A percentile compares a stretch with the other conserved stretches of the same genome.
phyloP scores from a whole-genome alignment of 495 filamentous ascomycete genomes.

The Podospora pseudoanserina region DNA sequence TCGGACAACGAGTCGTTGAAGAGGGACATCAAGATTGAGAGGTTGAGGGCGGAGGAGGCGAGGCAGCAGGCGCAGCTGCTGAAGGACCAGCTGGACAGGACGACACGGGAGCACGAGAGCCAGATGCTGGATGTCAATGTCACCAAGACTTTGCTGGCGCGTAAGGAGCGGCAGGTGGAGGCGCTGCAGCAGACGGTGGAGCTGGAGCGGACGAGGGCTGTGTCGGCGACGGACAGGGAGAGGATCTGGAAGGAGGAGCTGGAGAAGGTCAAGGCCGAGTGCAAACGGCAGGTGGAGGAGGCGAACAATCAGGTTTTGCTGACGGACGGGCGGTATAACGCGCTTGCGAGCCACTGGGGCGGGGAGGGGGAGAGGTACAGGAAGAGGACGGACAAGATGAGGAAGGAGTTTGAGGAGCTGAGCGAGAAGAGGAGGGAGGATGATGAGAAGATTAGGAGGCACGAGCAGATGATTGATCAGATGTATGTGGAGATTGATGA shows the following conservation, averaged over 20 bases:
- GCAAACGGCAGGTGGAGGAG: conserved; percentile 60
- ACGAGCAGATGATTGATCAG: conserved; percentile 65
- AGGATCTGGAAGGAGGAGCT: conserved; percentile 57
- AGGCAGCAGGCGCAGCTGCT: conserved; percentile 68
- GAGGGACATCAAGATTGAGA: conserved; percentile 73
- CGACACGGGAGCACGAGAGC: conserved; percentile 62
- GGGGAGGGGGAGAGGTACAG: conserved; percentile 60
- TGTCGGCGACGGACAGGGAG: conserved; percentile 57
- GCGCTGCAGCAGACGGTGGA: conserved; percentile 65
- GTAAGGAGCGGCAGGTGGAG: conserved; percentile 78
- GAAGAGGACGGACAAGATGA: conserved; percentile 51
- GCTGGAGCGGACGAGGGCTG: conserved; percentile 60
- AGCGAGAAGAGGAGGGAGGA: conserved; percentile 52
- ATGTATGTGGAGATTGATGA: conserved; percentile 63
- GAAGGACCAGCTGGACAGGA: conserved; percentile 67
- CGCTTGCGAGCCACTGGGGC: conserved; percentile 62
- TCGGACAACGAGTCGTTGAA: conserved; percentile 82
- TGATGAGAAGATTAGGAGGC: conserved; percentile 52
- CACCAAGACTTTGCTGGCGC: conserved; percentile 64
- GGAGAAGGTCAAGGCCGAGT: conserved; percentile 57
- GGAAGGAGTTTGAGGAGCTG: conserved; percentile 46
- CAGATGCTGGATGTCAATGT: conserved; percentile 66
- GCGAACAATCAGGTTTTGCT: conserved; percentile 52
- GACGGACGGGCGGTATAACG: conserved; percentile 65
- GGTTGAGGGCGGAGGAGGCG: conserved; percentile 67